These are phyloP conservation scores for Scopulariopsis brevicaulis DNA, from an alignment of 2,329 filamentous ascomycete genomes.

Conservation along the genomic window DNA sequence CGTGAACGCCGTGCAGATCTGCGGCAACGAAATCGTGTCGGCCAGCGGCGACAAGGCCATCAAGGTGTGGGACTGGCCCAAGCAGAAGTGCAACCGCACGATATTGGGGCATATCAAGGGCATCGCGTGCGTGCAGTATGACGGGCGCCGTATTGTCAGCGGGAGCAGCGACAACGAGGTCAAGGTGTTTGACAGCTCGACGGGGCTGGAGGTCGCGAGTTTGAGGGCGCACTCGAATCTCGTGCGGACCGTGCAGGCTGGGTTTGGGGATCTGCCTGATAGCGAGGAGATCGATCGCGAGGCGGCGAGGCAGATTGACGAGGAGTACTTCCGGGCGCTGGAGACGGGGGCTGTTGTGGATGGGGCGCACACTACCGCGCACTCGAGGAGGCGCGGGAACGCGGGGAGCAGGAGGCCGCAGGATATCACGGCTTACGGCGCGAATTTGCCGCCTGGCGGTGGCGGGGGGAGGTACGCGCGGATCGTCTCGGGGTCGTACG, in stretches of 20 bases:
- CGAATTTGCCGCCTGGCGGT: conserved; percentile 81
- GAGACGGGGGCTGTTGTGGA: conserved; percentile 36
- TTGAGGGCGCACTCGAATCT: conserved; percentile 72
- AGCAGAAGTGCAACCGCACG: conserved; percentile 63
- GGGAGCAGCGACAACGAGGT: conserved; percentile 95
- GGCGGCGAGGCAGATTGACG: conserved; percentile 63
- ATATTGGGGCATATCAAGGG: conserved; percentile 85
- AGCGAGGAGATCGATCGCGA: conserved; percentile 63
- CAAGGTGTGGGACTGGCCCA: conserved; percentile 88
- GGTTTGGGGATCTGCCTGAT: conserved; percentile 80
- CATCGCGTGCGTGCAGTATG: conserved; percentile 95
- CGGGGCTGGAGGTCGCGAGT: conserved; percentile 80
- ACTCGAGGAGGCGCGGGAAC: conserved; percentile 37
- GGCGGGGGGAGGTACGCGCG: conserved; percentile 81
- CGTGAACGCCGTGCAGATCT: conserved; percentile 91
- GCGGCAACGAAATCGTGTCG: conserved; percentile 78
- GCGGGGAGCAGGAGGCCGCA: conserved; percentile 65
- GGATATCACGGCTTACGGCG: conserved; percentile 69
- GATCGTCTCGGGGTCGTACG: conserved; percentile 96
- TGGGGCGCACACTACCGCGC: conserved; percentile 15
- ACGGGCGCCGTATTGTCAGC: conserved; percentile 85
- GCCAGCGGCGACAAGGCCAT: conserved; percentile 89
- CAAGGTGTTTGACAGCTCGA: conserved; percentile 82
- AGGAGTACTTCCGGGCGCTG: conserved; percentile 54
- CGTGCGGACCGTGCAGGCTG: conserved; percentile 89